Conservation (phyloP, 2,329 filamentous ascomycete genomes). For the Exophiala lecanii-corni region DNA sequence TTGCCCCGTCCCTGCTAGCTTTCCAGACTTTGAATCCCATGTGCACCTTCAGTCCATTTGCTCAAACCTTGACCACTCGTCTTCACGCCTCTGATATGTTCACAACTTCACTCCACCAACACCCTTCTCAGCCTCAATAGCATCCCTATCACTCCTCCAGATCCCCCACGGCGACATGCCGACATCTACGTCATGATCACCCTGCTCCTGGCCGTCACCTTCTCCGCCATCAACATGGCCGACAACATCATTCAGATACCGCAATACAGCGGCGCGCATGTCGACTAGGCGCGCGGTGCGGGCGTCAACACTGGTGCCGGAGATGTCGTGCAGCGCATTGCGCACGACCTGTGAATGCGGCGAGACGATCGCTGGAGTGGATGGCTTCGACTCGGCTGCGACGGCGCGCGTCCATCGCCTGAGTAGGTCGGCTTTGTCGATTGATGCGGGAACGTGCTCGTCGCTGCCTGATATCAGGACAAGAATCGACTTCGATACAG, state of each 20-base stretch:
- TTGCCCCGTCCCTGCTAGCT: no score
- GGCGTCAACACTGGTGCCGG: conserved; percentile 14
- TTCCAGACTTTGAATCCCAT: no score
- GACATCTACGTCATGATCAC: not conserved
- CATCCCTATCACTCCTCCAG: conserved; percentile 6
- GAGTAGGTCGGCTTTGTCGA: conserved; percentile 18
- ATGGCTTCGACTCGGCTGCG: not conserved
- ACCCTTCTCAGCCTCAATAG: conserved; percentile 8
- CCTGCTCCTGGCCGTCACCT: not conserved
- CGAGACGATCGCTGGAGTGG: conserved; percentile 3
- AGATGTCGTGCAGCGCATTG: conserved; percentile 23
- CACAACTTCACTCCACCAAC: not conserved
- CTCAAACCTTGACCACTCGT: no score
- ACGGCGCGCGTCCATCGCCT: conserved; percentile 19
- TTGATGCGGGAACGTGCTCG: conserved; percentile 8
- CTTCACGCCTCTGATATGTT: no score
- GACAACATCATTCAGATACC: conserved; percentile 21
- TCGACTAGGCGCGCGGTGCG: conserved; percentile 20
- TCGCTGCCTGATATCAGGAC: conserved; percentile 22
- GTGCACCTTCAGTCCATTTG: no score
- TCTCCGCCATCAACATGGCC: conserved; percentile 13
- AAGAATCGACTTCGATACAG: conserved; percentile 13
- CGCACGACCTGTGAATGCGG: conserved; percentile 13
- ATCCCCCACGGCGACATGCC: conserved; percentile 11
- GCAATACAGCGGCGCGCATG: conserved; percentile 21